Percentiles rank a stretch among this genome's conserved stretches.
Evolutionary conservation across 1,284 basidiomycete genomes (phyloP).

Genomic region (Melanopsichium pennsylvanicum): DNA sequence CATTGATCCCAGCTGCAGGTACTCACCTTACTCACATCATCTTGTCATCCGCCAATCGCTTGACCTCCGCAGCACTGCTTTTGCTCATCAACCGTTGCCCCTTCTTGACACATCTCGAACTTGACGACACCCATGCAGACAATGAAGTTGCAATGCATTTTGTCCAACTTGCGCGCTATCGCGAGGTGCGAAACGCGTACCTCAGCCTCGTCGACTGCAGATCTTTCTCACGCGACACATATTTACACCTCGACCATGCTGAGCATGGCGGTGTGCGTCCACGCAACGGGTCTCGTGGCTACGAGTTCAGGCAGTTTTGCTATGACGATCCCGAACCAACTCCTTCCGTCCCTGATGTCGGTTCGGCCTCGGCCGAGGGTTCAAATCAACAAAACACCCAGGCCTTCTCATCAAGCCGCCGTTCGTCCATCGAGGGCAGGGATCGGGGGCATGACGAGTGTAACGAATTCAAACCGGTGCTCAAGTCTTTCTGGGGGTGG

Average conservation of each 20-base stretch:
- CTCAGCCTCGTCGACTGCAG: constrained; percentile 54
- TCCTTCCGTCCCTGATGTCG: neutral
- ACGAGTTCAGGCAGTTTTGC: constrained; percentile 24
- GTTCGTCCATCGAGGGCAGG: constrained; percentile 6
- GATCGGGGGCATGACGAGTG: constrained; percentile 42
- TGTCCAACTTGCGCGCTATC: constrained; percentile 35
- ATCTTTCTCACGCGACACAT: constrained; percentile 32
- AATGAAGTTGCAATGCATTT: constrained; percentile 47
- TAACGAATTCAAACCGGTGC: constrained; percentile 37
- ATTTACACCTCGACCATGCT: constrained; percentile 22
- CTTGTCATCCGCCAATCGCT: constrained; percentile 69
- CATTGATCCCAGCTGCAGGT: constrained; percentile 68
- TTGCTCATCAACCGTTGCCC: constrained; percentile 46
- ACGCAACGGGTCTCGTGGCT: constrained; percentile 25
- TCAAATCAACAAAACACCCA: neutral
- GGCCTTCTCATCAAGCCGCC: neutral
- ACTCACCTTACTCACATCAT: constrained; percentile 77
- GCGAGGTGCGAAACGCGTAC: constrained; percentile 43
- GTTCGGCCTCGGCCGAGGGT: neutral
- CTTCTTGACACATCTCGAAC: constrained; percentile 45
- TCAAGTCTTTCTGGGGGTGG: constrained; percentile 58
- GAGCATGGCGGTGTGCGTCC: constrained; percentile 37
- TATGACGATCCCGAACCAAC: constrained; percentile 42
- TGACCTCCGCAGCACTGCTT: constrained; percentile 33
- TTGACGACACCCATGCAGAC: constrained; percentile 50